Evolutionary conservation across 768 basidiomycete species (phyloP).

Genomic region (Pleurotus citrinopileatus): DNA sequence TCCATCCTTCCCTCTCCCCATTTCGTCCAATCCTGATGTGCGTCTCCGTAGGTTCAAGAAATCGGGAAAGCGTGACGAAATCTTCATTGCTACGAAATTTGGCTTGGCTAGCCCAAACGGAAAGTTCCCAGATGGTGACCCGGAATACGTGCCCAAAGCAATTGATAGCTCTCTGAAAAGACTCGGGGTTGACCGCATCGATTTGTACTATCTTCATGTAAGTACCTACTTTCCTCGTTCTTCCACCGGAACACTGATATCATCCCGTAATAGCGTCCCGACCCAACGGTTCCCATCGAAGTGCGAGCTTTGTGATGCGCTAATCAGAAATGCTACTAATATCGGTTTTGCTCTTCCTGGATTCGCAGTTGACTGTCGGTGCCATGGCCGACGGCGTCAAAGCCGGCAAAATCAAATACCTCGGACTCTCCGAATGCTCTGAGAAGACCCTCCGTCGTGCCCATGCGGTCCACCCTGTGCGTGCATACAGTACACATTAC

Average conservation of each 20-base stretch:
- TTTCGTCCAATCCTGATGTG: conserved; percentile 23
- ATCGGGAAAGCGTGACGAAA: conserved; percentile 48
- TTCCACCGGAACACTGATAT: not conserved
- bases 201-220: conserved; percentile 47
- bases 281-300: conserved; percentile 11
- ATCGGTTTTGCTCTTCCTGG: not conserved
- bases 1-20: conserved; percentile 26
- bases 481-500: not conserved
- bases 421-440: conserved; percentile 10
- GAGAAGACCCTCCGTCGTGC: conserved; percentile 41
- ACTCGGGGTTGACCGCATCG: conserved; percentile 39
- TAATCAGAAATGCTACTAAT: not conserved
- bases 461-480: conserved; percentile 40
- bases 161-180: conserved; percentile 36
- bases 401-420: conserved; percentile 8
- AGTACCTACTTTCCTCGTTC: conserved; percentile 14
- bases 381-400: conserved; percentile 1
- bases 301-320: not conserved
- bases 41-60: conserved; percentile 38
- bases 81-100: conserved; percentile 66
- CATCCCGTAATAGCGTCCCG: conserved; percentile 9
- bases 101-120: conserved; percentile 17
- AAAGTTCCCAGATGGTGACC: conserved; percentile 22
- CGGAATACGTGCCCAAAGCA: conserved; percentile 35
- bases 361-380: not conserved